Percentiles rank a stretch among this genome's conserved stretches.
phyloP scores from a whole-genome alignment of 805 yeast genomes.

The Teunomyces panamensis region DNA sequence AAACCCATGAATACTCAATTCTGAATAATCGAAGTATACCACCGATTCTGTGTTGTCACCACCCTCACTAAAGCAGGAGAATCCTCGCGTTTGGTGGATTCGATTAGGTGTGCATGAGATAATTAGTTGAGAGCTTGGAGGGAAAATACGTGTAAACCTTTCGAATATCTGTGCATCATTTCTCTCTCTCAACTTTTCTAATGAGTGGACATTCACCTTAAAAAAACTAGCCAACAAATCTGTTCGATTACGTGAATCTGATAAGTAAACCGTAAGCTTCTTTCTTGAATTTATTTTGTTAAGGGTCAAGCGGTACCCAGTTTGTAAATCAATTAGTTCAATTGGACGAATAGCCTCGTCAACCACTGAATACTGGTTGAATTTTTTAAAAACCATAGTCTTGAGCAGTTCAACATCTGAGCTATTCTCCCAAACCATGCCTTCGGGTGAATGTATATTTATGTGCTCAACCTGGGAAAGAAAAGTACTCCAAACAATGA shows the following conservation, averaged over 20 bases:
- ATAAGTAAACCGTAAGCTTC: background rate
- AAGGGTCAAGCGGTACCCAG: background rate
- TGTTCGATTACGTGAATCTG: background rate
- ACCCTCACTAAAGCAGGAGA: background rate
- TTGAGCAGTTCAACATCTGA: background rate
- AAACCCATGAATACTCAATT: background rate
- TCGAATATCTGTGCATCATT: background rate
- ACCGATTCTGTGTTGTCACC: background rate
- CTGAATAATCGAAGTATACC: background rate
- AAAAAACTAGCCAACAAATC: background rate
- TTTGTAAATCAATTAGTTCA: background rate
- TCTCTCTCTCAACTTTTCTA: constrained; percentile 1
- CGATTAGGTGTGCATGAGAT: background rate
- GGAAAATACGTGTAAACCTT: background rate
- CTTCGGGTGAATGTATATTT: background rate
- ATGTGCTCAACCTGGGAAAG: constrained; percentile 12
- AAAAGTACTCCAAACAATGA: constrained; percentile 28
- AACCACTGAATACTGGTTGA: no score
- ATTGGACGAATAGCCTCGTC: background rate
- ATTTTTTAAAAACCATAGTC: background rate
- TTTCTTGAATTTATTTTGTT: background rate
- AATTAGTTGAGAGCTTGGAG: background rate
- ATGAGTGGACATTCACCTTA: background rate
- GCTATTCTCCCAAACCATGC: background rate
- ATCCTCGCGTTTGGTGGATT: background rate